Base-by-base conservation (phyloP, 2,329 filamentous ascomycete species). In the Cladorrhinum sp. region DNA sequence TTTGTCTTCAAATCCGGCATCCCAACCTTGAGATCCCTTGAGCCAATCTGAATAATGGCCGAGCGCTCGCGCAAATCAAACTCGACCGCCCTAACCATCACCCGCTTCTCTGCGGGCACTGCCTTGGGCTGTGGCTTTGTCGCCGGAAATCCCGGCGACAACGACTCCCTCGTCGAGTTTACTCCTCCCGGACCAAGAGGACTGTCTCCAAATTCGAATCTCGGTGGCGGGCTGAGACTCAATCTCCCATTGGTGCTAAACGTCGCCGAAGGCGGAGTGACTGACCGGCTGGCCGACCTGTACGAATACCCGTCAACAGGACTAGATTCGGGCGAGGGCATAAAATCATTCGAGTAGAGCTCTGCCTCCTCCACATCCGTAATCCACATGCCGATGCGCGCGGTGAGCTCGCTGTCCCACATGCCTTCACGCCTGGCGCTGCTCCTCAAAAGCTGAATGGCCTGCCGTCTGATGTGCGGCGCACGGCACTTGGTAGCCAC, bases 401-500 rank as follows among this genome's bases (percentile, higher is more conserved):
- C 82, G 10, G 79, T 77, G 62, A 86, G 76, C 64, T 84, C 80
- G 66, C 82, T 86, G 67, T 90, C 86, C 87, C 87, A 90, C 79
- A 89, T 86, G 21, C 84, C 86, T 72, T 90, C 87, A 54, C 86
- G 77, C 51, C 86, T 79, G 7, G 85, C 81, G 67, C 82, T 86
- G 65, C 79, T 83, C 55, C 79, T 77, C 59, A 90, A 73, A 39
- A 90, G 72, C 69, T 83, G 78, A 48, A 89, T 85, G 7, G 87
- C 86, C 64, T 83, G 81, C 18, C 84, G 77, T 20, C 87, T 81
- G 33, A 83, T 77, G 1, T 74, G 66, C 0, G 81, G 79, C 62
- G 88, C 81, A 10, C 86, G 80, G 67, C 86, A 89, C 68, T 87
- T 88, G 6, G 84, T 87, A 6, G 84, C 86, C n/a, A 86, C 82